Base-by-base conservation (phyloP, 2,329 filamentous ascomycete genomes). In the Diaporthe ilicicola region DNA sequence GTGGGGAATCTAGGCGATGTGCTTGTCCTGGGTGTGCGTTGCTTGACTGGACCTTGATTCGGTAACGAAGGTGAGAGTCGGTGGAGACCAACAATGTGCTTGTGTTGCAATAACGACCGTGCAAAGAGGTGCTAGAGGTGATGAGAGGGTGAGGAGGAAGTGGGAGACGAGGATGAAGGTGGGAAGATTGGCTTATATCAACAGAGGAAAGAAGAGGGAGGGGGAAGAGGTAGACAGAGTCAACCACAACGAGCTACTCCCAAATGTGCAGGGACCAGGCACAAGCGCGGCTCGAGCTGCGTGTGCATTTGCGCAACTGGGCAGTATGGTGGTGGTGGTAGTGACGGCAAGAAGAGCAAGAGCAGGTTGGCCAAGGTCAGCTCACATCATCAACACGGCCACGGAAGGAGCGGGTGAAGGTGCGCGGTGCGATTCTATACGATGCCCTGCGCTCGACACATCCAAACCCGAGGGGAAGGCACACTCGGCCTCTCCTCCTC, bases 21-120 rank as follows among this genome's bases (percentile, higher is more conserved):
- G 29, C 22, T 32, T 65, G 50, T 66, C 22, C 22, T 13, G 19
- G 12, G 22, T 50, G 29, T 54, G 4, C 29, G 34, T 46, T 39
- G 27, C 9, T 32, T 46, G 39, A 17, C 17, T 61, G 17, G 10
- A 46, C 27, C 22, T 67, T 55, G 64, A 9, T 15, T 39, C 9
- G 22, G 54, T 54, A 72, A 70, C 53, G 67, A 62, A 70, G 54
- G 70, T 72, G 53, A 56, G 46, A 54, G 67, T 70, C 67, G 59
- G 46, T 42, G 29, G 59, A 39, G 61, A 72, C 67, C 59, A 48
- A 55, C 67, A 50, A 56, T 53, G 67, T 72, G 54, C 24, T 37
- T 34, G n/a, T 64, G 48, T 44, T 44, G 59, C 50, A 56, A 59
- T 44, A 70, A 71, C 64, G 56, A 71, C 29, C 7, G 71, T 53